Conservation (phyloP, 768 basidiomycete genomes). For the Boletus subcaerulescens region DNA sequence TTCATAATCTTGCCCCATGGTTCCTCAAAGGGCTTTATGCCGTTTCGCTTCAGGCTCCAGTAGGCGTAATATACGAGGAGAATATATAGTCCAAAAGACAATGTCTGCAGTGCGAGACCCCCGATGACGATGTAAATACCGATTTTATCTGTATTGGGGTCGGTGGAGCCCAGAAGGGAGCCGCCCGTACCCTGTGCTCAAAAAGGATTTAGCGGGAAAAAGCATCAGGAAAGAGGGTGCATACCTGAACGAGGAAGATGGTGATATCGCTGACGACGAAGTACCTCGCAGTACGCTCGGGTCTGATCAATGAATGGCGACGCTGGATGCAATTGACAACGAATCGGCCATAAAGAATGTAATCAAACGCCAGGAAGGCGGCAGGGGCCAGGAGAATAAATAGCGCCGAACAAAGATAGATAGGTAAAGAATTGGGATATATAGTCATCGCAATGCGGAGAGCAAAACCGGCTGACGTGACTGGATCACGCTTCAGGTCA, state of each 20-base stretch:
- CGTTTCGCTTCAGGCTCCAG: conserved; percentile 11
- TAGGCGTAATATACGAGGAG: conserved; percentile 12
- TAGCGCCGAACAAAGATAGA: conserved; percentile 18
- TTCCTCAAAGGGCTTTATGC: conserved; percentile 2
- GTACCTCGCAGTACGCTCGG: conserved; percentile 21
- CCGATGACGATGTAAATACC: conserved; percentile 24
- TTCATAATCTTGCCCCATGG: conserved; percentile 21
- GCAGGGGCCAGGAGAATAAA: conserved; percentile 28
- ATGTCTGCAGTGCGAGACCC: conserved; percentile 24
- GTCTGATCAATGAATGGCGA: conserved; percentile 23
- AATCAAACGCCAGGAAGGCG: conserved; percentile 33
- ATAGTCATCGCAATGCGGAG: conserved; percentile 17
- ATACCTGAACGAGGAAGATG: conserved; percentile 30
- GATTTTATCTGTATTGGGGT: neutral
- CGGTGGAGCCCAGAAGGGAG: conserved; percentile 10
- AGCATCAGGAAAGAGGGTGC: neutral
- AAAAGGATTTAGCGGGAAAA: neutral
- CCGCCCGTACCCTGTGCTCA: conserved; percentile 23
- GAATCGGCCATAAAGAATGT: conserved; percentile 32
- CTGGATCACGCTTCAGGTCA: conserved; percentile 7
- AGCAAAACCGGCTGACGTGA: conserved; percentile 19
- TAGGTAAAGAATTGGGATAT: conserved; percentile 19
- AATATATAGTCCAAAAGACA: conserved; percentile 25
- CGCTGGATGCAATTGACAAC: conserved; percentile 15
- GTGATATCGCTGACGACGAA: conserved; percentile 29